Base-by-base conservation (phyloP, 139 green algal genomes). In the Bryopsis sp. region DNA sequence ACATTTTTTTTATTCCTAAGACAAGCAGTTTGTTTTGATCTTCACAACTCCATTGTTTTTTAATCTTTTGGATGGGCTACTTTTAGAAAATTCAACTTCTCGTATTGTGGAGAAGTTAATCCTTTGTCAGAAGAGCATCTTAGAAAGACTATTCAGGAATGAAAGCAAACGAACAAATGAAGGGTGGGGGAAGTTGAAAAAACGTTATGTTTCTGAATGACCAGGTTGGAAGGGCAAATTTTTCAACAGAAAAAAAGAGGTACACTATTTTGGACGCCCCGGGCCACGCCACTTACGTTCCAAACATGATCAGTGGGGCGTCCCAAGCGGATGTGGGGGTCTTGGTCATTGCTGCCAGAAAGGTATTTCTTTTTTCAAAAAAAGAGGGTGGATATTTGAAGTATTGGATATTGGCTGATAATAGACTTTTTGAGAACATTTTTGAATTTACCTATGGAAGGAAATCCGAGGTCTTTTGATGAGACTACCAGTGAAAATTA, bases 211-310 rank as follows among this genome's bases (percentile, higher is more conserved):
- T 2, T 22, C 29, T 19, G 3, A 8, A 19, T 46, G 2, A 3
- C 34, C 78, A 80, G 73, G 76, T 88, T n/a, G 88, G 90, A 1
- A 79, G 89, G 2, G 90, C 89, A 1, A 85, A 89, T 73, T 96
- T 96, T 64, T 83, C 89, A 77, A 96, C 90, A 1, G 79, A 85
- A 11, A 89, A 85, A 71, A 89, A 91, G 76, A 79, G 89, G 19
- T 95, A 96, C 79, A 97, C 89, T 6, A 85, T 99, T 39, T 80
- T 98, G 66, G 95, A 99, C 66, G 95, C 95, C 0, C 95, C 95
- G 0, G 95, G 95, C 0, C 95, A 99, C 85, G 93, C 96, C 72
- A 95, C 96, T 74, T 99, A 97, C 63, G 93, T 98, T 39, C 93
- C 94, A 70, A 97, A 96, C 83, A 97, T 97, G 88, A 99, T 99